These are phyloP conservation scores for Pythium periplocum DNA, from an alignment of 352 stramenopile genomes.

Conservation along the genomic window DNA sequence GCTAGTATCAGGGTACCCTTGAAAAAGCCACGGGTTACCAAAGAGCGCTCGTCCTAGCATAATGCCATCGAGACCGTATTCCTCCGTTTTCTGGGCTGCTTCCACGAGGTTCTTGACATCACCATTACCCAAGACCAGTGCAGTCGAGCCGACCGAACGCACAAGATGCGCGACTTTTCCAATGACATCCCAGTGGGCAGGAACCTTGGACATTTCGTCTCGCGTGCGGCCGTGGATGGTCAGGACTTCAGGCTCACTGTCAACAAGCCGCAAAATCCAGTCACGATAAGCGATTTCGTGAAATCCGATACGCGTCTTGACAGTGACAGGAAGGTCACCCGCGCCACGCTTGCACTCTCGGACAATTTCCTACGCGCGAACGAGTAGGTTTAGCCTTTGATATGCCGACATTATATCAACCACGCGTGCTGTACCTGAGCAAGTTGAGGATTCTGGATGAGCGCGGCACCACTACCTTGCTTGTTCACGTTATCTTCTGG, in stretches of 20 bases:
- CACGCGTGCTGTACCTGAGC: conserved; percentile 22
- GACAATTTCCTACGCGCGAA: conserved; percentile 42
- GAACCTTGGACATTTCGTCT: conserved; percentile 80
- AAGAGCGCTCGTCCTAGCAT: conserved; percentile 79
- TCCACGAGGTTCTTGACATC: conserved; percentile 67
- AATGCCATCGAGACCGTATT: conserved; percentile 68
- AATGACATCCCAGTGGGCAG: conserved; percentile 79
- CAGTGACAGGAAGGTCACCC: conserved; percentile 53
- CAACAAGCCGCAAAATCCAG: conserved; percentile 66
- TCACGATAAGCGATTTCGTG: conserved; percentile 71
- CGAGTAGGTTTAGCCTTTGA: not conserved
- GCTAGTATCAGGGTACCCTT: conserved; percentile 45
- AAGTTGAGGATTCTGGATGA: conserved; percentile 59
- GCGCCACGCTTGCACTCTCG: conserved; percentile 61
- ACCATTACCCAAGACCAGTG: conserved; percentile 76
- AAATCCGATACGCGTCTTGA: conserved; percentile 83
- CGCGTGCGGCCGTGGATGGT: conserved; percentile 75
- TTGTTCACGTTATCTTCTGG: conserved; percentile 75
- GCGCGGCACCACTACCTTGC: conserved; percentile 60
- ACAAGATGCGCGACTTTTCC: conserved; percentile 60
- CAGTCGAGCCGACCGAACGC: conserved; percentile 36
- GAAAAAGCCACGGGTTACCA: conserved; percentile 80
- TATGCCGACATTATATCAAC: not conserved
- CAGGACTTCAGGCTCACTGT: conserved; percentile 62
- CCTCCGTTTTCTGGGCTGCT: conserved; percentile 53